These are phyloP conservation scores for Pterocarpus santalinus DNA, from an alignment of 306 rosid genomes.

Conservation along the genomic window DNA sequence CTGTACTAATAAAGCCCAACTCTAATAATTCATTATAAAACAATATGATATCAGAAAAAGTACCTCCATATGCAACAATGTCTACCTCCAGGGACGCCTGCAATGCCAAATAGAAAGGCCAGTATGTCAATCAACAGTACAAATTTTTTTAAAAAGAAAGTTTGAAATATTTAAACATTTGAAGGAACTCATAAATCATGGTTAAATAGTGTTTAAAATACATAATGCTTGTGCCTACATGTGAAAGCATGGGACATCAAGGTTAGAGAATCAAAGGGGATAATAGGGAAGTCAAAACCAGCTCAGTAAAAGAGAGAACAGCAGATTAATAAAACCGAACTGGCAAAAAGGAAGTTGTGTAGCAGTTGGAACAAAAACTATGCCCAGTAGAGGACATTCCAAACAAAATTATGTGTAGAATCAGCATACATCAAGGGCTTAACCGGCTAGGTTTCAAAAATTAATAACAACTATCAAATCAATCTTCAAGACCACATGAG, in stretches of 20 bases:
- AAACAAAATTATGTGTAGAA: neutral
- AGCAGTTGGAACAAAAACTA: neutral
- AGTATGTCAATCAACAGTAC: constrained; percentile 13
- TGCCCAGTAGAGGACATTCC: no score
- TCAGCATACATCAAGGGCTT: neutral
- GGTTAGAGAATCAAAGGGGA: neutral
- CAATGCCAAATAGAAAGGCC: constrained; percentile 42
- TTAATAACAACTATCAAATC: neutral
- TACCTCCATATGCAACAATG: constrained; percentile 96
- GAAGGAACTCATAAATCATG: constrained; percentile 2
- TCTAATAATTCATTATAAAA: constrained; percentile 20
- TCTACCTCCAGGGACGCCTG: constrained; percentile 87
- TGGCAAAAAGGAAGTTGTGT: neutral
- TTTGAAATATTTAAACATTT: neutral
- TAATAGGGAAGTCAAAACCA: constrained; percentile 7
- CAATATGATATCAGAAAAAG: constrained; percentile 4
- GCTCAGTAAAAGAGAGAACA: constrained; percentile 14
- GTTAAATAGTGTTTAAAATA: neutral
- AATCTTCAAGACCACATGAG: neutral
- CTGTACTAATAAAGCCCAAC: constrained; percentile 3
- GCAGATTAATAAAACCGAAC: constrained; percentile 11
- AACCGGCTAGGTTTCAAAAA: neutral
- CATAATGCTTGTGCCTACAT: neutral
- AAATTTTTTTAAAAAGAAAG: neutral
- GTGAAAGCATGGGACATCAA: neutral